A percentile compares a stretch with the other conserved stretches of the same genome.
These are phyloP conservation scores for Prototheca stagnorum DNA, from an alignment of 163 green algal species.

Conservation along the genomic window DNA sequence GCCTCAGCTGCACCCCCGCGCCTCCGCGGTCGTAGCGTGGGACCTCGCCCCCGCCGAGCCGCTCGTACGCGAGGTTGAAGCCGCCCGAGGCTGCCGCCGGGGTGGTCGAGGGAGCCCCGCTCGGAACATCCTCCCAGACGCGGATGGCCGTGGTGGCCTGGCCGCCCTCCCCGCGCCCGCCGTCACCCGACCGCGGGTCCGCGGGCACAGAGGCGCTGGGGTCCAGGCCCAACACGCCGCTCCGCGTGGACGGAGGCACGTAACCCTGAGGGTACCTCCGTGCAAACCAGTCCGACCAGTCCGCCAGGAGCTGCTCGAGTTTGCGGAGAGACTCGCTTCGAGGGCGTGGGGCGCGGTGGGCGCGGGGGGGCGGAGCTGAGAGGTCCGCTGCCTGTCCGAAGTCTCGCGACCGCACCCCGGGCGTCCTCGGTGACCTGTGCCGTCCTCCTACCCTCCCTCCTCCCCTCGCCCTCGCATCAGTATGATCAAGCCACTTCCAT, in stretches of 20 bases:
- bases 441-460: too few species aligned
- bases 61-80: conserved; percentile 1
- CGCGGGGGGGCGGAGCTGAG: not conserved
- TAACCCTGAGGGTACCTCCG: not conserved
- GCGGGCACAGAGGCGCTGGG: not conserved
- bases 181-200: not conserved
- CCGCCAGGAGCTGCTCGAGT: too few species aligned
- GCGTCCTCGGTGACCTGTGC: too few species aligned
- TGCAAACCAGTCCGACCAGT: not conserved
- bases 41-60: conserved; percentile 2
- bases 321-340: too few species aligned
- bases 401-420: too few species aligned
- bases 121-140: not conserved
- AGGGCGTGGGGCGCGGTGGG: too few species aligned
- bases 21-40: conserved; percentile 5
- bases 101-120: not conserved
- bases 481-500: not conserved
- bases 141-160: too few species aligned
- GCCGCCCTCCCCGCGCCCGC: not conserved
- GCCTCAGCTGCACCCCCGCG: too few species aligned
- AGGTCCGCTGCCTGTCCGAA: not conserved
- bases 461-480: too few species aligned
- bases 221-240: not conserved
- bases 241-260: not conserved
- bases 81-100: not conserved